A percentile compares a stretch with the other conserved stretches of the same genome.
These are phyloP conservation scores for Chenopodium formosanum DNA, from an alignment of 148 eudicot species.

Conservation along the genomic window DNA sequence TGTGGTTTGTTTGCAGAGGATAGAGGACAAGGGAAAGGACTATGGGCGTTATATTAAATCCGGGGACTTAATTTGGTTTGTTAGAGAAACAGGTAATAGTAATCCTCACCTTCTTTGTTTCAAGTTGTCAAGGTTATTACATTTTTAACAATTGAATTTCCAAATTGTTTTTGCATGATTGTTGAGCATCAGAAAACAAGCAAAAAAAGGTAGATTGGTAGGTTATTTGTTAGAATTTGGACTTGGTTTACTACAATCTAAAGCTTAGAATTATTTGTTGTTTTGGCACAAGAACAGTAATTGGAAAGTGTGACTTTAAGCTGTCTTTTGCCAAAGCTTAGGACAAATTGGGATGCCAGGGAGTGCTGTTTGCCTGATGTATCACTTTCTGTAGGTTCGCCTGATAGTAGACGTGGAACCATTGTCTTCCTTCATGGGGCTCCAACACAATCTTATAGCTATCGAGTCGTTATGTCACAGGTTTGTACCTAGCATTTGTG, in stretches of 20 bases:
- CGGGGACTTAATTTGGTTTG: conserved; percentile 85
- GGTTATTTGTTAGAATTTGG: background rate
- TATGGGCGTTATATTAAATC: conserved; percentile 75
- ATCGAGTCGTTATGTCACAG: conserved; percentile 95
- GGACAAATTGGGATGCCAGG: background rate
- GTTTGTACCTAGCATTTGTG: conserved; percentile 32
- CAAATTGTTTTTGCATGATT: background rate
- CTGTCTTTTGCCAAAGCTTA: background rate
- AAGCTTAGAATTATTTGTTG: no score
- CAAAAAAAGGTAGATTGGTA: background rate
- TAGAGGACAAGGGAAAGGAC: conserved; percentile 88
- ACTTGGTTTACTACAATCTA: no score
- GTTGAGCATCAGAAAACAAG: background rate
- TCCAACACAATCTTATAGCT: conserved; percentile 96
- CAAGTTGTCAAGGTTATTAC: background rate
- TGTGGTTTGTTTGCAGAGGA: conserved; percentile 55
- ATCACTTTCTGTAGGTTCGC: conserved; percentile 56
- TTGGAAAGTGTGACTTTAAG: background rate
- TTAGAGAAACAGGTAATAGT: conserved; percentile 86
- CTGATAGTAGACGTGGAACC: conserved; percentile 71
- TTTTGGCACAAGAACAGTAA: background rate
- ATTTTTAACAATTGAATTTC: background rate
- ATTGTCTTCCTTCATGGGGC: conserved; percentile 93
- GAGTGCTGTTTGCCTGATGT: background rate
- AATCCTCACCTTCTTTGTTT: background rate